A percentile compares a stretch with the other conserved stretches of the same genome.
Conservation (phyloP, 140 eudicot species). For the Stevia rebaudiana region DNA sequence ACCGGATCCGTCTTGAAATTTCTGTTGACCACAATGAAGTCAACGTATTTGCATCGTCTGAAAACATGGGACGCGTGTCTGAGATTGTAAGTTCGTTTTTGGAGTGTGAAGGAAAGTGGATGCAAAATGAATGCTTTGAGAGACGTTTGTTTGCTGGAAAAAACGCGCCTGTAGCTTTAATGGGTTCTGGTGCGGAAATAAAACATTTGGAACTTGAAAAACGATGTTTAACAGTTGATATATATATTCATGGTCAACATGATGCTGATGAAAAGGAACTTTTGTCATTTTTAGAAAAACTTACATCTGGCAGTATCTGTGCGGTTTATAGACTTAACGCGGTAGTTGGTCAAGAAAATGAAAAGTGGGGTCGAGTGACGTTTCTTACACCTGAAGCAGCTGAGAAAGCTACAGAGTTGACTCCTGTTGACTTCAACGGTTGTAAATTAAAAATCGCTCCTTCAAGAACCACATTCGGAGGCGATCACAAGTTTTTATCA, state of each 20-base stretch:
- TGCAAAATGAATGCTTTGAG: constrained; percentile 75
- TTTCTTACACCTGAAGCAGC: constrained; percentile 82
- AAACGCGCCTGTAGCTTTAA: constrained; percentile 56
- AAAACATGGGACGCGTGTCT: constrained; percentile 47
- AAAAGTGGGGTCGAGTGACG: constrained; percentile 78
- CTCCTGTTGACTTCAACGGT: constrained; percentile 33
- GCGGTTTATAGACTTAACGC: constrained; percentile 43
- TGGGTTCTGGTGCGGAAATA: constrained; percentile 89
- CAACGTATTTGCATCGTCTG: constrained; percentile 26
- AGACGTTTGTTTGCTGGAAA: constrained; percentile 59
- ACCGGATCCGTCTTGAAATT: constrained; percentile 56
- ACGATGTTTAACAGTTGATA: constrained; percentile 59
- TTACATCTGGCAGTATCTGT: constrained; percentile 49
- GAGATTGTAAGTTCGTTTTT: constrained; percentile 36
- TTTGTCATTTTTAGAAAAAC: constrained; percentile 41
- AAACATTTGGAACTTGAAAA: constrained; percentile 80
- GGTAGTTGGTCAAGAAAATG: constrained; percentile 36
- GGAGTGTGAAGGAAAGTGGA: constrained; percentile 54
- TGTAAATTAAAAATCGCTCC: constrained; percentile 40
- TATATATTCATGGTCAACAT: constrained; percentile 34
- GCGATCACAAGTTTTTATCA: constrained; percentile 46
- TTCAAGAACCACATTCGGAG: constrained; percentile 34
- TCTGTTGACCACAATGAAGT: constrained; percentile 50
- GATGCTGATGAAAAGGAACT: constrained; percentile 64
- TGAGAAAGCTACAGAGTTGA: constrained; percentile 36